Percentiles rank a stretch among this genome's conserved stretches.
Evolutionary conservation across 2,329 filamentous ascomycete species (phyloP).

Genomic region (Claviceps spartinae): DNA sequence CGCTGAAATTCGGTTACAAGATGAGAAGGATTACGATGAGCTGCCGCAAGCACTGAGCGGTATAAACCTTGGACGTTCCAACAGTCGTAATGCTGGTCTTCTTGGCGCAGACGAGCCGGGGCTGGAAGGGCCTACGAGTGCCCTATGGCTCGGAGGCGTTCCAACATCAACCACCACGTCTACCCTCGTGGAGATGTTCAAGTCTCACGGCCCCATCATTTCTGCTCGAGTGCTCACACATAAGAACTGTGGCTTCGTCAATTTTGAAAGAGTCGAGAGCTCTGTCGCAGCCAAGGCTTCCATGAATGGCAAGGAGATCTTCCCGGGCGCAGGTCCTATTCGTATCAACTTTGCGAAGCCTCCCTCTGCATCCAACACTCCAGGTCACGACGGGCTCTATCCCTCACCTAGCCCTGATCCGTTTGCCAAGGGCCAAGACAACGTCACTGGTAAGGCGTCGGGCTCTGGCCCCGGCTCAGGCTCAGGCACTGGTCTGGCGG

Average conservation of each 20-base stretch:
- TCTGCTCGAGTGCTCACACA: conserved; percentile 90
- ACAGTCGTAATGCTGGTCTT: conserved; percentile 51
- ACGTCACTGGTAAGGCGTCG: conserved; percentile 9
- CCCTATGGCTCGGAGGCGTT: conserved; percentile 94
- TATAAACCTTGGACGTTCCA: conserved; percentile 57
- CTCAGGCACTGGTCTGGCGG: conserved; percentile 22
- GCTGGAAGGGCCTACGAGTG: conserved; percentile 79
- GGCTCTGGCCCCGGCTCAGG: no score
- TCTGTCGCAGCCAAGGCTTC: conserved; percentile 76
- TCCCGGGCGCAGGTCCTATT: conserved; percentile 87
- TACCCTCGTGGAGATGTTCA: conserved; percentile 89
- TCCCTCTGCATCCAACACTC: conserved; percentile 77
- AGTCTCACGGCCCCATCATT: conserved; percentile 78
- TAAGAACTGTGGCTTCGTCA: conserved; percentile 98
- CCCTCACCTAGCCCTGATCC: conserved; percentile 87
- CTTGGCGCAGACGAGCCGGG: conserved; percentile 64
- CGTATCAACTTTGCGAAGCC: conserved; percentile 97
- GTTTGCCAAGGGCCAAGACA: conserved; percentile 45
- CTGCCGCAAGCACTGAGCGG: conserved; percentile 71
- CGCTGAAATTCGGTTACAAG: conserved; percentile 59
- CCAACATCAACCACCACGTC: conserved; percentile 94
- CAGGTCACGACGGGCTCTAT: conserved; percentile 75
- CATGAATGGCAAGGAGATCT: conserved; percentile 95
- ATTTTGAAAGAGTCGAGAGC: conserved; percentile 85
- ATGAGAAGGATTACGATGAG: conserved; percentile 67